Evolutionary conservation across 306 rosid species (phyloP).

Genomic region (Cicer cuneatum): DNA sequence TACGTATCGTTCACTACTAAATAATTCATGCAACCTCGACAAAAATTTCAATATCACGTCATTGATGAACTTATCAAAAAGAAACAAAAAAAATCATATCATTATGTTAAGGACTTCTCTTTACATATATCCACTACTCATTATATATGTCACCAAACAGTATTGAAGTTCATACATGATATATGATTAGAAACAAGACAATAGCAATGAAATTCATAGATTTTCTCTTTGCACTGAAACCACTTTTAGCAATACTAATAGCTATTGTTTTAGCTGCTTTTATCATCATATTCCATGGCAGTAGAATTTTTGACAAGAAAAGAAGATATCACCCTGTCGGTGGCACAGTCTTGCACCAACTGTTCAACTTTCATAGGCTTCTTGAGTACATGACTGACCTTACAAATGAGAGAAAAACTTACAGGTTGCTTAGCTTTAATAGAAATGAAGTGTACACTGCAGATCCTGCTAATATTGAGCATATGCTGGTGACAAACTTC

Average conservation of each 20-base stretch:
- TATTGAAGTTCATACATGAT: too few species aligned
- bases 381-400: constrained; percentile 46
- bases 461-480: constrained; percentile 64
- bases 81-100: too few species aligned
- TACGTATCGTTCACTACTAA: not conserved
- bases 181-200: not conserved
- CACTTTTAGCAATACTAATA: not conserved
- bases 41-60: too few species aligned
- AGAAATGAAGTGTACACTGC: constrained; percentile 70
- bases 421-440: constrained; percentile 60
- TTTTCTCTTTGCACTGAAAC: constrained; percentile 11
- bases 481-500: constrained; percentile 49
- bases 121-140: too few species aligned
- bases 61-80: too few species aligned
- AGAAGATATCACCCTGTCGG: constrained; percentile 8
- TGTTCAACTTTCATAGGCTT: constrained; percentile 27
- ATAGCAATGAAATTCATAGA: not conserved
- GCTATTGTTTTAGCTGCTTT: not conserved
- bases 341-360: constrained; percentile 8
- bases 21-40: not conserved
- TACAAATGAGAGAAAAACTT: constrained; percentile 54
- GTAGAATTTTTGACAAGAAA: not conserved
- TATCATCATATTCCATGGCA: not conserved
- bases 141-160: too few species aligned
- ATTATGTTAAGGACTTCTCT: too few species aligned